Percentiles rank a stretch among this genome's conserved stretches.
Evolutionary conservation across 148 eudicot species (phyloP).

Genomic region (Polygonum aviculare): DNA sequence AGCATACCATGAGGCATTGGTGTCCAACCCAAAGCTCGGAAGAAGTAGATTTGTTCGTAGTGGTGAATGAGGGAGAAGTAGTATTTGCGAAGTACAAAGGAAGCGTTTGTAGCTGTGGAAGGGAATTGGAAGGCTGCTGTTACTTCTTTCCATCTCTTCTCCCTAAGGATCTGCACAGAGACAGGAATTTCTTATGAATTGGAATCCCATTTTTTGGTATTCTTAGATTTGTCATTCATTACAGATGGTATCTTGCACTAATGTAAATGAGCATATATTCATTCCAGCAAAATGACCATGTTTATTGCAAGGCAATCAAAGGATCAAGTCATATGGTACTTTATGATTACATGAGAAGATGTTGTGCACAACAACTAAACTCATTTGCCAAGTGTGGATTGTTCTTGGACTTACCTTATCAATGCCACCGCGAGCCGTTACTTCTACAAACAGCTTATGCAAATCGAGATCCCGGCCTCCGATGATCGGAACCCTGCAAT

Average conservation of each 20-base stretch:
- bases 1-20: slow-evolving; percentile 40
- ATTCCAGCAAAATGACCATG: background rate
- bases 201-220: background rate
- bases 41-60: slow-evolving; percentile 81
- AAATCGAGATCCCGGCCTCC: slow-evolving; percentile 88
- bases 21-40: slow-evolving; percentile 49
- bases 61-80: slow-evolving; percentile 66
- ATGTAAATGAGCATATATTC: too few relatives aligned
- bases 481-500: slow-evolving; percentile 74
- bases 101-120: slow-evolving; percentile 43
- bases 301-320: background rate
- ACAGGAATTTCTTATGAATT: background rate
- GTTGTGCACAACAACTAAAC: background rate
- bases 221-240: background rate
- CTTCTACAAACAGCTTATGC: slow-evolving; percentile 91
- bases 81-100: slow-evolving; percentile 57
- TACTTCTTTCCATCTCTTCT: slow-evolving; percentile 78
- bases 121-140: slow-evolving; percentile 42
- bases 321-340: too few relatives aligned
- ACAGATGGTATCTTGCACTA: background rate
- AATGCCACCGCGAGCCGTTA: slow-evolving; percentile 88
- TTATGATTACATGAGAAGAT: background rate
- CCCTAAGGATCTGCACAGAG: slow-evolving; percentile 47
- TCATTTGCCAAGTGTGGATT: background rate
- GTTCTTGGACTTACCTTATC: slow-evolving; percentile 41